Percentiles rank a stretch among this genome's conserved stretches.
phyloP scores from a whole-genome alignment of 345 rosid genomes.

The Brassica rapa region DNA sequence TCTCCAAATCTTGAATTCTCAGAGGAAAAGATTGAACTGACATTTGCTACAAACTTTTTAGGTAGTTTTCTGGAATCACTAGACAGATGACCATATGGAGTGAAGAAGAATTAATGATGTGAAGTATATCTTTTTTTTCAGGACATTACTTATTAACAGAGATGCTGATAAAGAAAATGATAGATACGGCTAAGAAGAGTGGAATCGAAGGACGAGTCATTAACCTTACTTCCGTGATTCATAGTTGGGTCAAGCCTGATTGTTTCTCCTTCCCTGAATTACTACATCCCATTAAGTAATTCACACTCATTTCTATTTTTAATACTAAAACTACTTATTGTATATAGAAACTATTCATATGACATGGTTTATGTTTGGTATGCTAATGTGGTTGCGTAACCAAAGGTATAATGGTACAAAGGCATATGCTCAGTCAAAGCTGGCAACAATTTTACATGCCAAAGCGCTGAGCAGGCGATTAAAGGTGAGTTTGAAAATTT shows the following conservation, averaged over 20 bases:
- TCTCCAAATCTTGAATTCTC: conserved; percentile 86
- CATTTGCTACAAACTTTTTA: conserved; percentile 86
- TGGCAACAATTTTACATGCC: conserved; percentile 82
- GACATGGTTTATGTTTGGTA: neutral
- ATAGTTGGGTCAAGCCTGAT: conserved; percentile 78
- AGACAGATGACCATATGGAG: neutral
- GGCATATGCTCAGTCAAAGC: conserved; percentile 89
- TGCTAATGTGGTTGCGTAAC: neutral
- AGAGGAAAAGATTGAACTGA: conserved; percentile 91
- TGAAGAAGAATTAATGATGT: conserved; percentile 15
- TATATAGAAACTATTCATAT: neutral
- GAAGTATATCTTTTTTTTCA: conserved; percentile 40
- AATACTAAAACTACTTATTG: neutral
- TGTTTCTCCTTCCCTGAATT: conserved; percentile 61
- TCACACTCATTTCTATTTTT: neutral
- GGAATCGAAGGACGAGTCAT: conserved; percentile 86
- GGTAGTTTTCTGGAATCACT: conserved; percentile 46
- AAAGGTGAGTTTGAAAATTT: conserved; percentile 48
- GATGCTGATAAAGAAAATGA: conserved; percentile 71
- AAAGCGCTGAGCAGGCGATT: conserved; percentile 75
- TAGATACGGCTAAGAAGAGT: conserved; percentile 67
- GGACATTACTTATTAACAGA: conserved; percentile 91
- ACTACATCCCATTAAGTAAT: conserved; percentile 72
- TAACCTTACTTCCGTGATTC: conserved; percentile 90
- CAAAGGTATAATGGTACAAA: conserved; percentile 77